phyloP scores from a whole-genome alignment of 306 rosid genomes.

The Dicorynia guianensis region DNA sequence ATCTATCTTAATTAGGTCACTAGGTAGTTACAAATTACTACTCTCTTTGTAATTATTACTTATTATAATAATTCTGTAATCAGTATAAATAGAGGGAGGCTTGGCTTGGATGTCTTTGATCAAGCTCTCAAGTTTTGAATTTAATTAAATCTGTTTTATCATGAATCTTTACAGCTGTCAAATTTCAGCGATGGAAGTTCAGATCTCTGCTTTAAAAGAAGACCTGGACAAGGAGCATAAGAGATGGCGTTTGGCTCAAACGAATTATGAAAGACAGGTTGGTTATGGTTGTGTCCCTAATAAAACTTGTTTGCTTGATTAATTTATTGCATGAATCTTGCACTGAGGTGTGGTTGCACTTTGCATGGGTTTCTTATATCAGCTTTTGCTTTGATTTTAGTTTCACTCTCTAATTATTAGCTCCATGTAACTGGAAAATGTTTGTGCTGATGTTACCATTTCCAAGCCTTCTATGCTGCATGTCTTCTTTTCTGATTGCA shows the following conservation, averaged over 20 bases:
- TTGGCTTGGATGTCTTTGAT: too few relatives aligned
- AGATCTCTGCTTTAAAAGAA: constrained; percentile 74
- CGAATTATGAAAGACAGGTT: constrained; percentile 97
- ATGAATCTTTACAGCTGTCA: constrained; percentile 12
- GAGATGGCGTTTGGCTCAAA: constrained; percentile 83
- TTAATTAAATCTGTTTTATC: too few relatives aligned
- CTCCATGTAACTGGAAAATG: constrained; percentile 9
- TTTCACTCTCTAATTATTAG: neutral
- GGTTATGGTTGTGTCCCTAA: neutral
- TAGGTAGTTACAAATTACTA: too few relatives aligned
- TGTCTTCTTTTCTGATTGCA: neutral
- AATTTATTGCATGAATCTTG: constrained; percentile 24
- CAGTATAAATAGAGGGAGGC: too few relatives aligned
- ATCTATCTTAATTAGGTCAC: too few relatives aligned
- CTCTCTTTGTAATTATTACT: too few relatives aligned
- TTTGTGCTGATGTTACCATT: neutral
- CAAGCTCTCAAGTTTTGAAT: too few relatives aligned
- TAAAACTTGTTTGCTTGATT: neutral
- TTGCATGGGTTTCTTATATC: neutral
- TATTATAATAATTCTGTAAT: too few relatives aligned
- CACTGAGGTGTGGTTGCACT: neutral
- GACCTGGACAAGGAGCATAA: constrained; percentile 76
- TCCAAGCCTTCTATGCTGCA: neutral
- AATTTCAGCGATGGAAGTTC: constrained; percentile 71
- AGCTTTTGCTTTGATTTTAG: neutral